Percentiles rank a stretch among this genome's conserved stretches.
Conservation (phyloP, 257 asterid genomes). For the Misopates orontium region DNA sequence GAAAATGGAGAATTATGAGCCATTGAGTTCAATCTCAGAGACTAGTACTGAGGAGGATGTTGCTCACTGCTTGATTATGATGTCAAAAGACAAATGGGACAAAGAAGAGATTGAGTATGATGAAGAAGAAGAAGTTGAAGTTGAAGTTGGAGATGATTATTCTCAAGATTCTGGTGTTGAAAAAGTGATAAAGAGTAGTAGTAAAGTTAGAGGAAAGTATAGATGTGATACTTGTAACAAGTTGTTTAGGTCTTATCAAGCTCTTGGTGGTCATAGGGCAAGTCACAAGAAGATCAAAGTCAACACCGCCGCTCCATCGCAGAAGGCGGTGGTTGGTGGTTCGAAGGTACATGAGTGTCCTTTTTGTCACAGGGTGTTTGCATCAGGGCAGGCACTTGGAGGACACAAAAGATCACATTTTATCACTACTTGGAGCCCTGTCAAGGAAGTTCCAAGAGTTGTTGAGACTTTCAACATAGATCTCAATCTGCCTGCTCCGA, state of each 20-base stretch:
- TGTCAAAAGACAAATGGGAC: constrained; percentile 72
- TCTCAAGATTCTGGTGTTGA: constrained; percentile 34
- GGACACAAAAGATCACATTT: constrained; percentile 90
- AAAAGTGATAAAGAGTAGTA: constrained; percentile 30
- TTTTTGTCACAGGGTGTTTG: constrained; percentile 64
- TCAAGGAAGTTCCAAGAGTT: constrained; percentile 32
- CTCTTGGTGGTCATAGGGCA: constrained; percentile 92
- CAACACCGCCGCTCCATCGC: constrained; percentile 5
- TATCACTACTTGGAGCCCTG: constrained; percentile 8
- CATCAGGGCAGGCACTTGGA: constrained; percentile 92
- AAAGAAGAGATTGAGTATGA: constrained; percentile 32
- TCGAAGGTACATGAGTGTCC: constrained; percentile 70
- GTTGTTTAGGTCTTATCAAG: constrained; percentile 77
- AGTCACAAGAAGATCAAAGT: constrained; percentile 73
- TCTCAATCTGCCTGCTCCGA: constrained; percentile 87
- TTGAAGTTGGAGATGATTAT: constrained; percentile 5
- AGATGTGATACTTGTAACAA: constrained; percentile 77
- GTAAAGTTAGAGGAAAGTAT: constrained; percentile 52
- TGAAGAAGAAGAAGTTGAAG: constrained; percentile 12
- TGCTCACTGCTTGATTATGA: constrained; percentile 79
- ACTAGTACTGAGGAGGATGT: constrained; percentile 70
- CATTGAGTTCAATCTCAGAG: constrained; percentile 71
- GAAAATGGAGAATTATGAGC: too few species aligned
- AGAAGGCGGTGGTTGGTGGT: constrained; percentile 16
- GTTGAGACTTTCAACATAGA: constrained; percentile 50